A percentile compares a stretch with the other conserved stretches of the same genome.
Evolutionary conservation across 1,284 basidiomycete species (phyloP).

Genomic region (Cutaneotrichosporon cutaneum): DNA sequence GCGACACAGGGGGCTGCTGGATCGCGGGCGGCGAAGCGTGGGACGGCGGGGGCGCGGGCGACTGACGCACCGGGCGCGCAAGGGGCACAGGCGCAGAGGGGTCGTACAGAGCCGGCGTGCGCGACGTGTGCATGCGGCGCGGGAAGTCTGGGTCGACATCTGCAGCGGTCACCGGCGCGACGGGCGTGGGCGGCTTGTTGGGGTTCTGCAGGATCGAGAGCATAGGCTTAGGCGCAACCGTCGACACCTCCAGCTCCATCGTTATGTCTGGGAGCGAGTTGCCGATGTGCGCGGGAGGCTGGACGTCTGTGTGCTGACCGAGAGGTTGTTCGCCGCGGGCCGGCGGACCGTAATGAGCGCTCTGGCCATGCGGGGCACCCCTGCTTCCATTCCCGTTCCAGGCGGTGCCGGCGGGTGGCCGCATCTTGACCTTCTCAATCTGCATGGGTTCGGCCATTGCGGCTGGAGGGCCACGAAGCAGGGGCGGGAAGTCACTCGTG

Average conservation of each 20-base stretch:
- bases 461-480: conserved; percentile 25
- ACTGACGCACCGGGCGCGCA: conserved; percentile 10
- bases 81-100: conserved; percentile 31
- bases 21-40: not conserved
- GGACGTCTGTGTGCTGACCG: not conserved
- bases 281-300: not conserved
- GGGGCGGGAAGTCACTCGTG: conserved; percentile 42
- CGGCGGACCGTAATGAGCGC: not conserved
- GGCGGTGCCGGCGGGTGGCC: conserved; percentile 25
- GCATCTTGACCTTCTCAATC: conserved; percentile 41
- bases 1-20: not conserved
- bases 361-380: conserved; percentile 9
- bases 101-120: conserved; percentile 36
- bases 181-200: conserved; percentile 4
- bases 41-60: not conserved
- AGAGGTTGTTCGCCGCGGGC: not conserved
- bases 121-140: conserved; percentile 27
- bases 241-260: conserved; percentile 9
- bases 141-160: conserved; percentile 42
- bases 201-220: conserved; percentile 20
- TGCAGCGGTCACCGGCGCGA: not conserved
- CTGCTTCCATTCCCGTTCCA: conserved; percentile 36
- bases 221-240: not conserved
- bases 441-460: conserved; percentile 49
- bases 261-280: conserved; percentile 3